phyloP scores from a whole-genome alignment of 768 basidiomycete species.

The Rhizopogon vinicolor region DNA sequence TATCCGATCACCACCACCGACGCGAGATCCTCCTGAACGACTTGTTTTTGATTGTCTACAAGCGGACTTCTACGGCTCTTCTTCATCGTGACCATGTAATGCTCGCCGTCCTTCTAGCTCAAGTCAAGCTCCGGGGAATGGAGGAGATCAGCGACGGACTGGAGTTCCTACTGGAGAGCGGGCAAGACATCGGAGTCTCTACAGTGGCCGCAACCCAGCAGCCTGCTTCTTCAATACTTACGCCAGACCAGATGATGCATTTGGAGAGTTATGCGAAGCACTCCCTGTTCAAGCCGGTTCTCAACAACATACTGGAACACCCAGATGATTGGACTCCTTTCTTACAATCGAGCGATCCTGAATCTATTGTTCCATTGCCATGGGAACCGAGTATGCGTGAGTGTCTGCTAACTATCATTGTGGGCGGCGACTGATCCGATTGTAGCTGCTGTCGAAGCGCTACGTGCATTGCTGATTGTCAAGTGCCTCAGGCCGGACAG shows the following conservation, averaged over 20 bases:
- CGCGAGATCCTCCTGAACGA: constrained; percentile 81
- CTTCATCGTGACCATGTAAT: constrained; percentile 89
- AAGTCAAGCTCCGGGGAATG: constrained; percentile 77
- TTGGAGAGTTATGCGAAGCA: constrained; percentile 70
- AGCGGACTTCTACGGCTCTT: constrained; percentile 84
- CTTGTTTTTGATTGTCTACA: constrained; percentile 85
- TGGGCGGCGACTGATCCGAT: constrained; percentile 10
- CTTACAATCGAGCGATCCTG: constrained; percentile 62
- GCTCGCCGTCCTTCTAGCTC: constrained; percentile 85
- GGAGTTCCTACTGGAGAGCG: constrained; percentile 89
- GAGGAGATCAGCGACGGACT: constrained; percentile 83
- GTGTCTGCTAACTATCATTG: constrained; percentile 24
- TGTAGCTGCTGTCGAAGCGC: constrained; percentile 66
- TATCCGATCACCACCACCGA: constrained; percentile 68
- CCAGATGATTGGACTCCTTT: constrained; percentile 70
- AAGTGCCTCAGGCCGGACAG: constrained; percentile 94
- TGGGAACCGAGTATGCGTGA: constrained; percentile 78
- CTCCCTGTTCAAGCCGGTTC: constrained; percentile 73
- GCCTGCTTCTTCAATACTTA: constrained; percentile 43
- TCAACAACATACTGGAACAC: constrained; percentile 53
- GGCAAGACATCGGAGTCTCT: constrained; percentile 50
- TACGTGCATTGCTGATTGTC: constrained; percentile 73
- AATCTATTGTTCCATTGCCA: constrained; percentile 63
- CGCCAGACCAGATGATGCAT: constrained; percentile 63
- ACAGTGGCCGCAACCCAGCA: constrained; percentile 30